Evolutionary conservation across 2,329 filamentous ascomycete species (phyloP).

Genomic region (Bipolaris bicolor): DNA sequence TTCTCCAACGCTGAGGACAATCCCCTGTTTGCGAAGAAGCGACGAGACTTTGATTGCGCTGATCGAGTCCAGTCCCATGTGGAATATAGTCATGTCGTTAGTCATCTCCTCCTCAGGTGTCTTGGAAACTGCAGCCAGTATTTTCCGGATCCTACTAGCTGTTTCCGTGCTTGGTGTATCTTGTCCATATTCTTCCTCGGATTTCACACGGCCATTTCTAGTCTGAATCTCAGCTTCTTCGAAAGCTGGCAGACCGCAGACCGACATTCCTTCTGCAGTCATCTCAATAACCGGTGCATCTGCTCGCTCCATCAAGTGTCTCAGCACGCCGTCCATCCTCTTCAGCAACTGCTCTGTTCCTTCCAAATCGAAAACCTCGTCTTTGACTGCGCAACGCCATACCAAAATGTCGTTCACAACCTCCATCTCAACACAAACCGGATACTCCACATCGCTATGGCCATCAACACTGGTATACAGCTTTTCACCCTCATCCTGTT

Average conservation of each 20-base stretch:
- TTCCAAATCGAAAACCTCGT: conserved; percentile 56
- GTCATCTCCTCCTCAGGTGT: conserved; percentile 64
- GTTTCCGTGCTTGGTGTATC: conserved; percentile 36
- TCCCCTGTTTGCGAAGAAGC: conserved; percentile 67
- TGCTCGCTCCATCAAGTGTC: conserved; percentile 59
- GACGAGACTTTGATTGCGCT: conserved; percentile 83
- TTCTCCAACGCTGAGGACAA: conserved; percentile 72
- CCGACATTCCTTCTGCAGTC: conserved; percentile 58
- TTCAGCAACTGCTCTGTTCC: conserved; percentile 61
- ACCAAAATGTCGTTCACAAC: conserved; percentile 60
- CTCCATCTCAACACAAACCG: conserved; percentile 83
- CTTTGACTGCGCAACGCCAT: conserved; percentile 76
- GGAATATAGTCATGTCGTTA: conserved; percentile 72
- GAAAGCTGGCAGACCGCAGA: conserved; percentile 68
- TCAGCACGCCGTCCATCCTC: conserved; percentile 65
- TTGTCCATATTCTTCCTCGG: not conserved
- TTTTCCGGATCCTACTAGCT: conserved; percentile 52
- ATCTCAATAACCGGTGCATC: conserved; percentile 63
- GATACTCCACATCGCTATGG: conserved; percentile 76
- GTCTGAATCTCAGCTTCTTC: conserved; percentile 6
- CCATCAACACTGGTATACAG: conserved; percentile 70
- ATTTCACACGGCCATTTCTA: not conserved
- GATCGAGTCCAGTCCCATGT: conserved; percentile 89
- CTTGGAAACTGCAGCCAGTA: conserved; percentile 64
- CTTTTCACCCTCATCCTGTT: conserved; percentile 11